A percentile compares a stretch with the other conserved stretches of the same genome.
These are phyloP conservation scores for Lentinula raphanica DNA, from an alignment of 768 basidiomycete species.

Conservation along the genomic window DNA sequence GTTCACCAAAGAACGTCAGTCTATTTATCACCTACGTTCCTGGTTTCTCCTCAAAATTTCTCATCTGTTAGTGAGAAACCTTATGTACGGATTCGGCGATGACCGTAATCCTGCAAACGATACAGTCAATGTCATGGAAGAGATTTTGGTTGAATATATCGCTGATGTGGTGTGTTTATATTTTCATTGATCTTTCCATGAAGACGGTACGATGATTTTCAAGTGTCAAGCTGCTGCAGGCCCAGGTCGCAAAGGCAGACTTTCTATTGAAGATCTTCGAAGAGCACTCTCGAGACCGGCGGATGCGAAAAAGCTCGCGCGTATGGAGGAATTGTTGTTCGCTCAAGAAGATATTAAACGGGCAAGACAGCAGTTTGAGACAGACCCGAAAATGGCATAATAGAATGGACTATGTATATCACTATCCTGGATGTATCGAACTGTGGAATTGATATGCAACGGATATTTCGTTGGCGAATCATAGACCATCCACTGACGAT, in stretches of 20 bases:
- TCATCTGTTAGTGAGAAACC: conserved; percentile 54
- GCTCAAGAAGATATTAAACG: conserved; percentile 94
- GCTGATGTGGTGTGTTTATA: conserved; percentile 70
- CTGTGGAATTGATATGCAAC: background rate
- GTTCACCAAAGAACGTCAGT: conserved; percentile 78
- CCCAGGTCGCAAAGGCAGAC: conserved; percentile 62
- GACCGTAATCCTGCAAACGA: conserved; percentile 85
- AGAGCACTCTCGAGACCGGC: conserved; percentile 75
- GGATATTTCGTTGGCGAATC: background rate
- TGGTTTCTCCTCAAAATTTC: conserved; percentile 2
- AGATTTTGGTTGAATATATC: conserved; percentile 35
- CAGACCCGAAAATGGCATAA: conserved; percentile 6
- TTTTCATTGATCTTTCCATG: conserved; percentile 1
- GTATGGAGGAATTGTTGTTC: conserved; percentile 88
- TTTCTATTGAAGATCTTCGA: conserved; percentile 83
- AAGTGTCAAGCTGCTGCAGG: conserved; percentile 75
- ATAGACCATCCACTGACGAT: background rate
- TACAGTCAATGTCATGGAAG: conserved; percentile 32
- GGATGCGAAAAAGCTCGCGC: conserved; percentile 88
- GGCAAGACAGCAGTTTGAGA: conserved; percentile 72
- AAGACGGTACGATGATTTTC: conserved; percentile 7
- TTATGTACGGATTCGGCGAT: conserved; percentile 95
- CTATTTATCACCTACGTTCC: conserved; percentile 10
- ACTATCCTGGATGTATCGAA: background rate
- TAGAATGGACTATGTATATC: background rate